Base-by-base conservation (phyloP, 2,329 filamentous ascomycete genomes). In the Lecanosticta acicola region DNA sequence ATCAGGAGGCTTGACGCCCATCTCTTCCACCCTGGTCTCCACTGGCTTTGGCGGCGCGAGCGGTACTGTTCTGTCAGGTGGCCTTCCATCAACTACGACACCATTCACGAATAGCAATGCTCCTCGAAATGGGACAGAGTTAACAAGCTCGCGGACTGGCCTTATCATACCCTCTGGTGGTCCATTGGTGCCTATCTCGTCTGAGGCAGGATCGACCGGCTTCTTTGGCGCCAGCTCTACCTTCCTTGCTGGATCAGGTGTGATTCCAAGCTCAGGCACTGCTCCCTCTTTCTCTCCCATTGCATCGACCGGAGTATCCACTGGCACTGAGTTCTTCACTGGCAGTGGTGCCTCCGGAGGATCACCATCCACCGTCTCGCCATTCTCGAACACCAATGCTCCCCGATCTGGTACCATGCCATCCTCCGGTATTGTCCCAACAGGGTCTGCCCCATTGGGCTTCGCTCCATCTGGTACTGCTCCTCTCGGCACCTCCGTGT, bases 141-240 rank as follows among this genome's bases (percentile, higher is more conserved):
- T 32, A 14, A 46, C 33, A 29, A 46, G 37, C 29, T 34, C 40
- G 33, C 41, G 32, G 43, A 29, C 24, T 11, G 24, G 24, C 14
- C 21, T 24, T 7, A 34, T 41, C n/a, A 20, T 33, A 43, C 37
- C 41, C 8, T 43, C 41, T 17, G 34, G 41, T 13, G 26, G 20
- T 7, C 45, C 45, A 19, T 51, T 48, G 34, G 41, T 39, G n/a
- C 51, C 46, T 16, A 40, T 54, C 35, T 49, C 39, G n/a, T 46
- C 49, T 8, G 47, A 41, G 4, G 37, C 48, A 11, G 32, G 43
- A 16, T 35, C 35, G 14, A 45, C 43, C 5, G 49, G 46, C 2
- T 35, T 36, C 32, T 14, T 39, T 16, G 46, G 46, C n/a, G 46
- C 32, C 14, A 42, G 19, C 17, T n/a, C 19, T 5, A 21, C n/a